These are phyloP conservation scores for Podila epicladia DNA, from an alignment of 192 early-diverging fungal species.

Conservation along the genomic window DNA sequence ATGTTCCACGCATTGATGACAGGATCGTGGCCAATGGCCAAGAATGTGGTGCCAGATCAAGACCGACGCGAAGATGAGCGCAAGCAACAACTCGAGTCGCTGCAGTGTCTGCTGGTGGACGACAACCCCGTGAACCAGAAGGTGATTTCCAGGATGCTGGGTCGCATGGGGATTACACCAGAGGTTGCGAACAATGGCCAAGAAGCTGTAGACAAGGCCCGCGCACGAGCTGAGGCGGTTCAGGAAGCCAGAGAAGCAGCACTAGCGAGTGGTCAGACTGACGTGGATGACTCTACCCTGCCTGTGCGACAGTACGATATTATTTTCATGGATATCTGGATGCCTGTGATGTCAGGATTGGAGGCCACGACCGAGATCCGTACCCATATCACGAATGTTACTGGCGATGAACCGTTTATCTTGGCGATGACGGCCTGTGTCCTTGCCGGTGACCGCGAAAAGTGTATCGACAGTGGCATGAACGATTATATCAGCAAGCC, in stretches of 20 bases:
- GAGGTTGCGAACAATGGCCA: conserved; percentile 53
- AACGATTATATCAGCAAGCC: conserved; percentile 62
- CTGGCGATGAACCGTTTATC: conserved; percentile 21
- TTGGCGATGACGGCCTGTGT: conserved; percentile 50
- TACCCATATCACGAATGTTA: conserved; percentile 17
- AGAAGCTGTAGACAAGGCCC: conserved; percentile 49
- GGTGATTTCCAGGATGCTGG: conserved; percentile 50
- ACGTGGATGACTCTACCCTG: neutral
- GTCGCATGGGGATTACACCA: conserved; percentile 38
- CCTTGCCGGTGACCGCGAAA: conserved; percentile 46
- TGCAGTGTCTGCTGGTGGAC: conserved; percentile 54
- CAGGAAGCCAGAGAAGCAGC: conserved; percentile 1
- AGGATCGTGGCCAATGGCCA: conserved; percentile 40
- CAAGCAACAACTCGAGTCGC: conserved; percentile 34
- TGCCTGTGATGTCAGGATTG: conserved; percentile 51
- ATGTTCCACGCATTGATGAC: conserved; percentile 51
- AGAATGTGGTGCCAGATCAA: conserved; percentile 8
- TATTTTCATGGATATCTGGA: conserved; percentile 53
- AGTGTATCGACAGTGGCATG: conserved; percentile 57
- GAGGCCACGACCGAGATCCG: conserved; percentile 47
- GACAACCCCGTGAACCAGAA: conserved; percentile 59
- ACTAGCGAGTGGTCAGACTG: neutral
- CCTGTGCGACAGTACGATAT: conserved; percentile 44
- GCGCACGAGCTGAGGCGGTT: conserved; percentile 25
- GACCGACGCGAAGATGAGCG: conserved; percentile 27